These are phyloP conservation scores for Aspergillus latus DNA, from an alignment of 2,329 filamentous ascomycete genomes.

Conservation along the genomic window DNA sequence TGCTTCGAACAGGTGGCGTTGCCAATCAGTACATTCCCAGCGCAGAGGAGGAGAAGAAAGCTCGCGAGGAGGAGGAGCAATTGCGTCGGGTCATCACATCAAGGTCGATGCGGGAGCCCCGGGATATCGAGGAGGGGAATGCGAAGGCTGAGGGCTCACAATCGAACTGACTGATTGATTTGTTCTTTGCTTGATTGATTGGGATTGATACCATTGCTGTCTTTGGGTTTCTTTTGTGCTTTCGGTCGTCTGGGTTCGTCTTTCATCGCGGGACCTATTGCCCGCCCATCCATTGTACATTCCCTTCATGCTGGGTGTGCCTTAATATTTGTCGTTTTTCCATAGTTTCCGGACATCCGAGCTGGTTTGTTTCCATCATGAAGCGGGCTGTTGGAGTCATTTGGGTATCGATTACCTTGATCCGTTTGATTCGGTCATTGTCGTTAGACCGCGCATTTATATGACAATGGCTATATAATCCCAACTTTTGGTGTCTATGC, in stretches of 20 bases:
- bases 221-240: background rate
- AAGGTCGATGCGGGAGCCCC: conserved; percentile 18
- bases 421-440: background rate
- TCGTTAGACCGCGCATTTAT: background rate
- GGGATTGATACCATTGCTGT: background rate
- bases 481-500: no score
- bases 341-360: background rate
- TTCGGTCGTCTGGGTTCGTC: background rate
- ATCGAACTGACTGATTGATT: conserved; percentile 11
- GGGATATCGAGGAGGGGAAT: conserved; percentile 18
- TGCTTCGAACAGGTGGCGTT: conserved; percentile 30
- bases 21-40: conserved; percentile 36
- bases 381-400: background rate
- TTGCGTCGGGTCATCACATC: conserved; percentile 31
- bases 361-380: background rate
- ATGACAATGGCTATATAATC: background rate
- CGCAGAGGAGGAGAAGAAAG: conserved; percentile 28
- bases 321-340: background rate
- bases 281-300: background rate
- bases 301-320: background rate
- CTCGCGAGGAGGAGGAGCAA: conserved; percentile 36
- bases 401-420: background rate
- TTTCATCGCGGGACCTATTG: background rate
- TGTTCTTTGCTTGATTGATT: conserved; percentile 1
- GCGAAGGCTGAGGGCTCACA: conserved; percentile 11